Percentiles rank a stretch among this genome's conserved stretches.
These are phyloP conservation scores for Lolium multiflorum DNA, from an alignment of 176 grass and related monocot species.

Conservation along the genomic window DNA sequence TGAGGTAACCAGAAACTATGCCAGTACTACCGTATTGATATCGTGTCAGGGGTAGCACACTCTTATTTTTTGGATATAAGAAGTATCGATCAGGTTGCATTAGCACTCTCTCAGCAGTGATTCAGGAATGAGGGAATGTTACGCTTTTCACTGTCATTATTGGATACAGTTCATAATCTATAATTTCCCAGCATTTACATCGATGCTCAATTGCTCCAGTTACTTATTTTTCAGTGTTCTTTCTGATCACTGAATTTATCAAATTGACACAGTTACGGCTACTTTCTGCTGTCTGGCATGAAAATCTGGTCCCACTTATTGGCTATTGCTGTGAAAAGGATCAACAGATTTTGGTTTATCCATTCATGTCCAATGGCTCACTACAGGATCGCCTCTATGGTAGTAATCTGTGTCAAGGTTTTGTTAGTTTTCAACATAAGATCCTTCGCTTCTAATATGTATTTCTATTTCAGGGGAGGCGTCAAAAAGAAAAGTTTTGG, in stretches of 20 bases:
- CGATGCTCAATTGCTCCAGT: background rate
- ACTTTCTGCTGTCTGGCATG: conserved; percentile 69
- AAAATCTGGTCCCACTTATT: conserved; percentile 79
- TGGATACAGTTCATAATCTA: conserved; percentile 14
- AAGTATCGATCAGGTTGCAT: background rate
- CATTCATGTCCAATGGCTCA: conserved; percentile 83
- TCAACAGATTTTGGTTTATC: conserved; percentile 85
- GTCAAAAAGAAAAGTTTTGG: conserved; percentile 76
- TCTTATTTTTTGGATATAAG: conserved; percentile 27
- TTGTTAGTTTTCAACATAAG: conserved; percentile 18
- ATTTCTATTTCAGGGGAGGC: conserved; percentile 63
- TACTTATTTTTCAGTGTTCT: conserved; percentile 23
- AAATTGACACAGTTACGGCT: conserved; percentile 61
- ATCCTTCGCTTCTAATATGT: background rate
- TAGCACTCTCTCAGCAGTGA: background rate
- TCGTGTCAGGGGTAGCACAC: background rate
- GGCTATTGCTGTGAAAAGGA: conserved; percentile 88
- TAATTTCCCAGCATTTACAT: conserved; percentile 10
- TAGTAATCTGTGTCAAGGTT: conserved; percentile 39
- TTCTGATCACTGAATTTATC: conserved; percentile 35
- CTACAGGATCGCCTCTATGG: conserved; percentile 81
- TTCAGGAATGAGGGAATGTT: conserved; percentile 1
- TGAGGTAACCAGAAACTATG: conserved; percentile 52
- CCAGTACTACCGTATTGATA: conserved; percentile 18
- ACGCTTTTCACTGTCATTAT: background rate